Evolutionary conservation across 2,329 filamentous ascomycete genomes (phyloP).

Genomic region (Domatiomyces globalis): DNA sequence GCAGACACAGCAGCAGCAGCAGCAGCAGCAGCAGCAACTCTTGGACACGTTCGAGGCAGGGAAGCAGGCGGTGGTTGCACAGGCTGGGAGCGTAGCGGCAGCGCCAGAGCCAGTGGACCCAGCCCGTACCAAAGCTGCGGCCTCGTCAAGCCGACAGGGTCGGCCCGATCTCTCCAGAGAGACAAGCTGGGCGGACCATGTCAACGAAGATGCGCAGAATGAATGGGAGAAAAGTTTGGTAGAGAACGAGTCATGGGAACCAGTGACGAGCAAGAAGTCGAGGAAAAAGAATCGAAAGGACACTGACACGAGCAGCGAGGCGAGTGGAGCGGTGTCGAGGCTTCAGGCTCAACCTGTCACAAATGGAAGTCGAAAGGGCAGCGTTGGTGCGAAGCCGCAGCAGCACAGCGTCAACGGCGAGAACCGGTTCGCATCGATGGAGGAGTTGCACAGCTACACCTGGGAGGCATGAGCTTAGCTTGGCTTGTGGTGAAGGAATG

Average conservation of each 20-base stretch:
- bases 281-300: slow-evolving; percentile 36
- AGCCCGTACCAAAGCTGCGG: slow-evolving; percentile 7
- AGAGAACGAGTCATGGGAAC: slow-evolving; percentile 45
- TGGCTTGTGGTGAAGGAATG: too few relatives aligned
- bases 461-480: slow-evolving; percentile 12
- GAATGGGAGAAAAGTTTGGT: slow-evolving; percentile 35
- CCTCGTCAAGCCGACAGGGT: slow-evolving; percentile 10
- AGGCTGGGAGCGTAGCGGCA: slow-evolving; percentile 2
- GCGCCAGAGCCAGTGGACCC: slow-evolving; percentile 9
- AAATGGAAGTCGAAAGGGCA: slow-evolving; percentile 8
- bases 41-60: slow-evolving; percentile 31
- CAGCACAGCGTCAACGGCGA: slow-evolving; percentile 3
- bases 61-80: slow-evolving; percentile 6
- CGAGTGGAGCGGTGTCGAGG: slow-evolving; percentile 24
- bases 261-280: slow-evolving; percentile 44
- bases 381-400: slow-evolving; percentile 2
- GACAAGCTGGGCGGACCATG: slow-evolving; percentile 32
- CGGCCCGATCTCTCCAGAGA: slow-evolving; percentile 13
- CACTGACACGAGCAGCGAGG: slow-evolving; percentile 33
- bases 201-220: slow-evolving; percentile 49
- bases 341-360: slow-evolving; percentile 5
- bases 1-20: slow-evolving; percentile 5
- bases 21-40: slow-evolving; percentile 17
- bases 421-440: slow-evolving; percentile 15
- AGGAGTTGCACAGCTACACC: slow-evolving; percentile 11